Evolutionary conservation across 1,284 basidiomycete genomes (phyloP), one percentile per base, ranked within the genome.

Genomic region (Leucoagaricus sp.): DNA sequence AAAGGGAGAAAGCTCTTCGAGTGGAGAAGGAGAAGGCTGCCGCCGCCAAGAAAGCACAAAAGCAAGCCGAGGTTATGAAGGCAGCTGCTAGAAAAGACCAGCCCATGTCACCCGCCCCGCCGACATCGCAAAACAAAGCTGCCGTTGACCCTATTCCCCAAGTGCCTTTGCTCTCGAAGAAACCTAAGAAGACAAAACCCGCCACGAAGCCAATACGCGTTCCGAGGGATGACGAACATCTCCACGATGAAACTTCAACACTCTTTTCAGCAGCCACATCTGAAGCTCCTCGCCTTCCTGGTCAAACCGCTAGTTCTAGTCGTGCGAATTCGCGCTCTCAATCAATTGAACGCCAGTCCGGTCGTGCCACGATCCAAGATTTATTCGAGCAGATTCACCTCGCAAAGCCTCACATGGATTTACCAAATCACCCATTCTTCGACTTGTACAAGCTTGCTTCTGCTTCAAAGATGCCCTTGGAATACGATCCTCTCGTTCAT

Each of bases 401-500:
- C 17, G 75, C 79, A 58, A 80, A 83, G 63, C 86, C 86, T 1
- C 72, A 71, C 50, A 80, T 91, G 75, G 82, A 87, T 62, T 72
- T 91, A 44, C 72, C 81, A 9, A 82, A 81, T 49, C 84, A 91
- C 64, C 78, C 87, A 0, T 87, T 93, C 72, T 93, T 93, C 64
- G 87, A 91, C 63, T 61, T 80, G 28, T 74, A 81, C 57, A 86
- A 81, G 69, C 79, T 93, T 60, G 85, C 85, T 63, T 83, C 87
- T 36, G 81, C 86, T 31, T 79, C 84, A 48, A 89, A 85, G 67
- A 85, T 89, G 76, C 87, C 89, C 15, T 71, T 91, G 49, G 88
- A 92, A 63, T 92, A 92, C 62, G 88, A 85, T 1, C 89, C 90
- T 34, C 74, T 93, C 48, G 89, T 91, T 3, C 89, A 91, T 65